Evolutionary conservation across 1,139 yeast species (phyloP), one percentile per base, ranked within the genome.

Genomic region (Kazachstania sp.): DNA sequence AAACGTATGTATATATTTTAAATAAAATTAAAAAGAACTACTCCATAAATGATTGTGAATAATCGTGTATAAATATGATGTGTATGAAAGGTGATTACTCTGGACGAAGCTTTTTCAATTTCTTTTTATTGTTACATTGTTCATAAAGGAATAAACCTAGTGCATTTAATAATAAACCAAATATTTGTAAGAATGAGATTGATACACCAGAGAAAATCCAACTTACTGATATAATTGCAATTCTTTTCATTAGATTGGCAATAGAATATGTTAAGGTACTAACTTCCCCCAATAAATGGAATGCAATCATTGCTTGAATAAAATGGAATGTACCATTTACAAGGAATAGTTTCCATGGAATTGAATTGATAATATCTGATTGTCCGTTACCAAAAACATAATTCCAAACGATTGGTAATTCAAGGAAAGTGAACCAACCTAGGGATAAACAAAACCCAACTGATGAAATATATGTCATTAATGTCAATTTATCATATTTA

Each of bases 211-310:
- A 48, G 42, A 55, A 55, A n/a, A 57, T 39, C 66, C 66, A 63
- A 47, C 96, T 86, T 37, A 84, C 86, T 19, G 84, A 71, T 49
- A 92, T 90, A 46, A 92, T 87, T 19, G 86, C 83, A 48, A 92
- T 87, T 59, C 97, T 79, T 66, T 92, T 92, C 69, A 90, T 73
- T 58, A 92, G 78, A 60, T 86, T 86, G 39, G 97, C 97, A 59
- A 92, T 87, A 29, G 95, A 85, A 67, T 92, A 92, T 49, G 94
- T 86, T 44, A 92, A 86, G 0, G 97, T 94, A n/a, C 94, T 81
- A 32, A 92, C 80, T 62, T 83, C 74, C 23, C 97, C 97, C 54
- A 92, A 72, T 39, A 92, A 78, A 67, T 87, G 95, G 68, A 88
- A 92, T 32, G 97, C 95, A 47, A 90, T 75, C 59, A 90, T 70